These are phyloP conservation scores for Trichoderma orchidacearum DNA, from an alignment of 495 filamentous ascomycete genomes.

Conservation along the genomic window DNA sequence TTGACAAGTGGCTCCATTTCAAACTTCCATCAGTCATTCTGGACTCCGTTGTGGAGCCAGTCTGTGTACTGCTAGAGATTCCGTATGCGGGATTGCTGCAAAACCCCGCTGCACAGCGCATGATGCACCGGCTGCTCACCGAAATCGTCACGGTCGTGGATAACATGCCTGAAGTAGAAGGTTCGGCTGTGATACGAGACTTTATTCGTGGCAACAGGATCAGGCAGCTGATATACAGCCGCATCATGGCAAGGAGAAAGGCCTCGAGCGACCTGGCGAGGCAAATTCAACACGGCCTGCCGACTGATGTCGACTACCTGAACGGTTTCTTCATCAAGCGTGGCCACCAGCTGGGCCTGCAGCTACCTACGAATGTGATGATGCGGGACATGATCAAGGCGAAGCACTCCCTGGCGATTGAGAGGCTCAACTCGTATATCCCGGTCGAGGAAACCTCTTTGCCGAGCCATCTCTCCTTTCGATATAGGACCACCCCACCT, in stretches of 20 bases:
- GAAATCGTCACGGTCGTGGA: conserved; percentile 27
- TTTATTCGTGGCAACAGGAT: conserved; percentile 41
- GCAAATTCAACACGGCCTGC: conserved; percentile 35
- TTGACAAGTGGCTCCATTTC: conserved; percentile 12
- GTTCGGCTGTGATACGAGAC: conserved; percentile 39
- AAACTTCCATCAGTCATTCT: conserved; percentile 68
- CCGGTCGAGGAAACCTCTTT: conserved; percentile 9
- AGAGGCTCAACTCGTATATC: conserved; percentile 9
- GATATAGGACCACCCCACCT: not conserved
- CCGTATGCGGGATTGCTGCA: conserved; percentile 54
- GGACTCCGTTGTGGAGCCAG: conserved; percentile 59
- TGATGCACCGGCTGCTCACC: conserved; percentile 53
- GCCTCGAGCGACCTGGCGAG: conserved; percentile 53
- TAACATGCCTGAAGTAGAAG: conserved; percentile 44
- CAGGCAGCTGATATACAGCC: conserved; percentile 21
- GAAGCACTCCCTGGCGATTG: conserved; percentile 8
- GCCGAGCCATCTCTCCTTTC: not conserved
- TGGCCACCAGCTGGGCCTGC: conserved; percentile 51
- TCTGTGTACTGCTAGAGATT: conserved; percentile 61
- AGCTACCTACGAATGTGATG: conserved; percentile 44
- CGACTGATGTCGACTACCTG: conserved; percentile 64
- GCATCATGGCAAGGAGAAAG: conserved; percentile 27
- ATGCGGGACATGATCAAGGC: conserved; percentile 20
- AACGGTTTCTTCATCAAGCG: conserved; percentile 71
- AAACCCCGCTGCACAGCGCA: conserved; percentile 43